phyloP scores from a whole-genome alignment of 2,329 filamentous ascomycete species.

The Geosmithia flava region DNA sequence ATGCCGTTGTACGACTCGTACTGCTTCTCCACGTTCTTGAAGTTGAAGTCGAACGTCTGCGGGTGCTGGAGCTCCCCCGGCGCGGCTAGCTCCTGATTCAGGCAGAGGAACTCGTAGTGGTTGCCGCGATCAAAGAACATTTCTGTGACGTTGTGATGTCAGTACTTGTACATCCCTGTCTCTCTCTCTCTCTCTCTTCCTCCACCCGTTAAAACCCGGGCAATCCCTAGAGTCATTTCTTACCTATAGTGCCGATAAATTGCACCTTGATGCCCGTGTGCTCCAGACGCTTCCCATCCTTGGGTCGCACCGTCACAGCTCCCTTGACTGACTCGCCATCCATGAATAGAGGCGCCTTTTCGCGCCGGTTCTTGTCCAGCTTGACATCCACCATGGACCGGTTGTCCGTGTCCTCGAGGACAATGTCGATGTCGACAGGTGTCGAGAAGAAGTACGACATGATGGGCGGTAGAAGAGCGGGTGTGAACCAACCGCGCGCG shows the following conservation, averaged over 20 bases:
- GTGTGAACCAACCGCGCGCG: background rate
- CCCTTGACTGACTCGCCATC: constrained; percentile 98
- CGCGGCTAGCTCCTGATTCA: constrained; percentile 92
- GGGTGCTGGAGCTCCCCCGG: constrained; percentile 97
- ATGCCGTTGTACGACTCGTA: constrained; percentile 99
- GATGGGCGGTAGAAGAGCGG: constrained; percentile 3
- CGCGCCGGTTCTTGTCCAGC: constrained; percentile 93
- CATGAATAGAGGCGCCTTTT: constrained; percentile 94
- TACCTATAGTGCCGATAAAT: constrained; percentile 97
- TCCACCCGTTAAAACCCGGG: too few species aligned
- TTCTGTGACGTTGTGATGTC: constrained; percentile 38
- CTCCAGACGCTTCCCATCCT: constrained; percentile 95
- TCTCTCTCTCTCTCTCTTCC: too few species aligned
- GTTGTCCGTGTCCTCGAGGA: constrained; percentile 90
- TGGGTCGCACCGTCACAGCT: constrained; percentile 85
- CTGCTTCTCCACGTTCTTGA: constrained; percentile 99
- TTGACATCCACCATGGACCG: constrained; percentile 94
- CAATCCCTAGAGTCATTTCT: too few species aligned
- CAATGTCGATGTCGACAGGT: constrained; percentile 96
- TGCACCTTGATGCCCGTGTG: constrained; percentile 99
- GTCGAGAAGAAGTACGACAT: constrained; percentile 99
- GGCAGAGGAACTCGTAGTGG: constrained; percentile 96
- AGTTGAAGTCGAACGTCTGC: constrained; percentile 98
- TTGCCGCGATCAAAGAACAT: constrained; percentile 99
- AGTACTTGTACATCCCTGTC: too few species aligned